Conservation (phyloP, 2,329 filamentous ascomycete genomes). For the Ophiostoma sp. region DNA sequence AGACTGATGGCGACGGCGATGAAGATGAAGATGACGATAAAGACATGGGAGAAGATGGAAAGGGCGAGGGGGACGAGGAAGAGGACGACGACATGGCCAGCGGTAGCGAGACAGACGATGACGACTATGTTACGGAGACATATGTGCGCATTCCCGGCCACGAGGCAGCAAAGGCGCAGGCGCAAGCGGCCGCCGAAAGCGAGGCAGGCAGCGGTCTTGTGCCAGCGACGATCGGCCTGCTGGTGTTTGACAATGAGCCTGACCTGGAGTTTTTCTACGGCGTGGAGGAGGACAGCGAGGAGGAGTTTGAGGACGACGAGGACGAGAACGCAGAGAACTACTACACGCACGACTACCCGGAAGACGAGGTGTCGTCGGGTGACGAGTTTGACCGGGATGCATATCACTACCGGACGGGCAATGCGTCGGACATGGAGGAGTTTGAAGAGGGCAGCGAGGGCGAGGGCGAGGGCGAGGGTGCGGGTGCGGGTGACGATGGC, state of each 20-base stretch:
- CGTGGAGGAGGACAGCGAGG: constrained; percentile 58
- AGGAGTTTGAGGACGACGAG: constrained; percentile 55
- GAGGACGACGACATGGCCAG: constrained; percentile 33
- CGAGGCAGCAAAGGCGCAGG: constrained; percentile 37
- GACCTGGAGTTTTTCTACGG: constrained; percentile 57
- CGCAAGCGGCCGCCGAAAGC: constrained; percentile 31
- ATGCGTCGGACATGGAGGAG: constrained; percentile 53
- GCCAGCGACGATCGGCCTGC: constrained; percentile 49
- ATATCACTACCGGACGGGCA: constrained; percentile 50
- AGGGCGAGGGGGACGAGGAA: constrained; percentile 28
- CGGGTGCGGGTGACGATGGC: not conserved
- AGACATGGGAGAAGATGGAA: constrained; percentile 37
- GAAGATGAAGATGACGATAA: not conserved
- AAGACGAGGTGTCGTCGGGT: constrained; percentile 70
- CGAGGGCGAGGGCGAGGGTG: constrained; percentile 30
- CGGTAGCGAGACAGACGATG: constrained; percentile 44
- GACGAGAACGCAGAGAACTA: constrained; percentile 71
- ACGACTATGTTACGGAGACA: constrained; percentile 60
- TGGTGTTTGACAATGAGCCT: constrained; percentile 55
- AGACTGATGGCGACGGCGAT: not conserved
- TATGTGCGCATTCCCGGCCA: constrained; percentile 56
- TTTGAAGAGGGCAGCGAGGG: constrained; percentile 42
- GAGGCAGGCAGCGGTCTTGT: constrained; percentile 22
- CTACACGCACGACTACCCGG: constrained; percentile 74
- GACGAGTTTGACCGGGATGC: constrained; percentile 56